These are phyloP conservation scores for Ceratocystis ficicola DNA, from an alignment of 2,329 filamentous ascomycete species.

Conservation along the genomic window DNA sequence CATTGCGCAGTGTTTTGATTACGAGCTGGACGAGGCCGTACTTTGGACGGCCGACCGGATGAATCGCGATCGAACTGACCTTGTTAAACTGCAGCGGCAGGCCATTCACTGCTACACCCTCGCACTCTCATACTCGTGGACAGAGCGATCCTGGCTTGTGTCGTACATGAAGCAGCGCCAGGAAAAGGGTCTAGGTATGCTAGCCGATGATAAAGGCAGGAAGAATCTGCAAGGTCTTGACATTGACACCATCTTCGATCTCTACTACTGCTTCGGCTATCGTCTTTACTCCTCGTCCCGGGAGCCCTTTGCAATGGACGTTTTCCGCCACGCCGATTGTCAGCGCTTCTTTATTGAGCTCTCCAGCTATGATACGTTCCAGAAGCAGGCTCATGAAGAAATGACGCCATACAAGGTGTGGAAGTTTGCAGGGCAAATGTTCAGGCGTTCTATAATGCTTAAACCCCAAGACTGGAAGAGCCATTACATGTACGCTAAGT, in stretches of 20 bases:
- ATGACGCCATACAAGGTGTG: conserved; percentile 50
- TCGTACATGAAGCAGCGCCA: conserved; percentile 12
- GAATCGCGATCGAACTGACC: conserved; percentile 65
- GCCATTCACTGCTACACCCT: conserved; percentile 70
- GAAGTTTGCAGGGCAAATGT: conserved; percentile 47
- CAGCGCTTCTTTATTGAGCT: conserved; percentile 46
- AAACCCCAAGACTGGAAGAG: conserved; percentile 49
- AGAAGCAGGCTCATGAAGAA: conserved; percentile 41
- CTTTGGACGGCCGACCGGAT: conserved; percentile 86
- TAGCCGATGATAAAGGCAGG: conserved; percentile 26
- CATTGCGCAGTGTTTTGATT: conserved; percentile 75
- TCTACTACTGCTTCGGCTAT: conserved; percentile 50
- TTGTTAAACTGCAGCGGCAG: conserved; percentile 63
- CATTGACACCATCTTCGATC: conserved; percentile 35
- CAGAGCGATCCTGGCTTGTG: conserved; percentile 24
- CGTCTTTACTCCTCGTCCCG: conserved; percentile 50
- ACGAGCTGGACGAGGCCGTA: conserved; percentile 74
- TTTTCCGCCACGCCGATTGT: conserved; percentile 45
- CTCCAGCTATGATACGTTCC: conserved; percentile 40
- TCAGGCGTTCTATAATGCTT: conserved; percentile 43
- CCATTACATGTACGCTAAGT: conserved; percentile 49
- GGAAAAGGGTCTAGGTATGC: neutral
- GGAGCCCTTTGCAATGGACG: conserved; percentile 51
- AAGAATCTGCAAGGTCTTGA: conserved; percentile 16
- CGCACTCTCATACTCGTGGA: conserved; percentile 44